Conservation (phyloP, 2,329 filamentous ascomycete species). For the Fusarium nurragi region DNA sequence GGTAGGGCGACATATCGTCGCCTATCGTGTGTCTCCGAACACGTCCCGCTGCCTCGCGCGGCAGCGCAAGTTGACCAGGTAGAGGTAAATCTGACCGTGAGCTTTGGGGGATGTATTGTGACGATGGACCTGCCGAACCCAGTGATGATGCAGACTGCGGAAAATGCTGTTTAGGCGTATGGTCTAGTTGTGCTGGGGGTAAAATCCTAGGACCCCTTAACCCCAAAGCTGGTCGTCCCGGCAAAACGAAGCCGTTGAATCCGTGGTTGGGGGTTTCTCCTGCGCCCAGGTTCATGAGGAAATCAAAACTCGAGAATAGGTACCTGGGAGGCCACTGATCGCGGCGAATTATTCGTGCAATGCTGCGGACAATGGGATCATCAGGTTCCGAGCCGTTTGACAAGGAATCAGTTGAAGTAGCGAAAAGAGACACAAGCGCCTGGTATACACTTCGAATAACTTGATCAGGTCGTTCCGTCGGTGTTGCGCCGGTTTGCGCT, state of each 20-base stretch:
- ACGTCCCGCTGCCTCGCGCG: constrained; percentile 29
- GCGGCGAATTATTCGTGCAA: constrained; percentile 58
- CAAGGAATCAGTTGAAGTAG: constrained; percentile 55
- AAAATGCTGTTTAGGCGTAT: constrained; percentile 18
- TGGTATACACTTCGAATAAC: constrained; percentile 62
- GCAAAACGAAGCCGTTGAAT: constrained; percentile 50
- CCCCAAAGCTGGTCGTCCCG: constrained; percentile 20
- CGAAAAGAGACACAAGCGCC: constrained; percentile 60
- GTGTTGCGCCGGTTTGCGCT: constrained; percentile 9
- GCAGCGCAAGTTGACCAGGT: constrained; percentile 21
- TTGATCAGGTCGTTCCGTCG: constrained; percentile 33
- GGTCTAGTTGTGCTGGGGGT: constrained; percentile 25
- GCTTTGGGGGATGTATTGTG: constrained; percentile 23
- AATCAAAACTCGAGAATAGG: constrained; percentile 60
- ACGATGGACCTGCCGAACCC: constrained; percentile 16
- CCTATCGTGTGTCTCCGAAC: constrained; percentile 40
- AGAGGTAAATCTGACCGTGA: constrained; percentile 27
- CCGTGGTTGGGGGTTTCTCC: constrained; percentile 51
- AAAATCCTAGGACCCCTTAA: constrained; percentile 9
- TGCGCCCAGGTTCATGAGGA: constrained; percentile 60
- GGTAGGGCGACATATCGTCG: constrained; percentile 36
- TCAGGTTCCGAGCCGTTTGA: constrained; percentile 56
- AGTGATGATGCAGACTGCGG: constrained; percentile 21
- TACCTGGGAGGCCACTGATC: constrained; percentile 58
- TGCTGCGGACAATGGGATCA: constrained; percentile 54